Evolutionary conservation across 768 basidiomycete genomes (phyloP), one percentile per base, ranked within the genome.

Genomic region (Epithele typhae): DNA sequence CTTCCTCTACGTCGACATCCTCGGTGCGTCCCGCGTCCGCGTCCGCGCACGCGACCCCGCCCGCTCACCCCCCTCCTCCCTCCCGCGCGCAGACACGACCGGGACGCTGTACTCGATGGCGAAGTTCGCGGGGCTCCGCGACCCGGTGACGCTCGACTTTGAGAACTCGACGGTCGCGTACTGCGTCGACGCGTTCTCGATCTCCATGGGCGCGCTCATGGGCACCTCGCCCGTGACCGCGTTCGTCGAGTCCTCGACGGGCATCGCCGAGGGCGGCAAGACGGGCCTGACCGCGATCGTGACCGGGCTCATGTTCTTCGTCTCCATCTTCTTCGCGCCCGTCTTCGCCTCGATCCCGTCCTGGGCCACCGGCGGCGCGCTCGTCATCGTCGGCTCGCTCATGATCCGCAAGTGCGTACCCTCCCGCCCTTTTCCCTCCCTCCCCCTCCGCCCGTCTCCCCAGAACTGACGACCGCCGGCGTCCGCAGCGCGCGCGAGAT

Each of bases 101-200:
- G 84, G 90, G 59, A 92, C 90, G 8, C 70, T 93, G 4, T 91
- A 92, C 62, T 85, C 90, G 32, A 92, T 93, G 90, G 87, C 88
- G 43, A 90, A 87, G 62, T 92, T 92, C 52, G 88, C 90, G 5
- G 87, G 87, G n/a, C 75, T 93, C 2, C 87, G 87, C 38, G 84
- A 92, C 59, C 84, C 84, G 1, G 78, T 87, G 12, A 91, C 89
- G 21, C 71, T 90, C 46, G 90, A 93, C 62, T 93, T 93, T 55
- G 90, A 93, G 67, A 79, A 81, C 52, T 87, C 84, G 15, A 87
- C 82, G 11, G 70, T 86, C 49, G 88, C 88, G 3, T 91, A 90
- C 65, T 90, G 87, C 53, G 77, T 89, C 22, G 87, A 90, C 55
- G 88, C 88, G 0, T 82, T 90, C 62, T 79, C 74, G 27, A 90